Evolutionary conservation across 148 eudicot genomes (phyloP).

Genomic region (Arbutus unedo): DNA sequence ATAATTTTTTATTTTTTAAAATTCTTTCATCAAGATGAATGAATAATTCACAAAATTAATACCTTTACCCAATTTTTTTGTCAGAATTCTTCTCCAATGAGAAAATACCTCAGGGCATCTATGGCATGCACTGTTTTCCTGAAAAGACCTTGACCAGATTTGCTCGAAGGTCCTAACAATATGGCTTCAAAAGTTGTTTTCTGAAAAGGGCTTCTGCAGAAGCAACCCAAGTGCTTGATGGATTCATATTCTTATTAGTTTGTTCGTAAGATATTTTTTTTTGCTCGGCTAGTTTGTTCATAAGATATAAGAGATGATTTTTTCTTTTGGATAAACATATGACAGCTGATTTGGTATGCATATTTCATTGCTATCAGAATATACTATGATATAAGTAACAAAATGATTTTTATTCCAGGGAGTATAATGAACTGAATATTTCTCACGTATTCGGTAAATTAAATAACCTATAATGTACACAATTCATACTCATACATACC

Average conservation of each 20-base stretch:
- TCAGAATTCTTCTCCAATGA: no score
- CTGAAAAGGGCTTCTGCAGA: not conserved
- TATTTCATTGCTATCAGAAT: not conserved
- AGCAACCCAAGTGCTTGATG: not conserved
- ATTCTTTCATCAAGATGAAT: no score
- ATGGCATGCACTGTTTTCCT: no score
- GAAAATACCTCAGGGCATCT: no score
- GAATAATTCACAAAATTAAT: no score
- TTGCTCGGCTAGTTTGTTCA: not conserved
- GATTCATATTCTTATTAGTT: not conserved
- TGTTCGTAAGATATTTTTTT: not conserved
- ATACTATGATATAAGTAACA: not conserved
- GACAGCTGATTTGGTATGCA: not conserved
- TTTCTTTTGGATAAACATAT: no score
- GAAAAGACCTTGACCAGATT: no score
- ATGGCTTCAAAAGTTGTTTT: not conserved
- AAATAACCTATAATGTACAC: not conserved
- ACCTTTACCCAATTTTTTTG: no score
- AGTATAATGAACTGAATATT: not conserved
- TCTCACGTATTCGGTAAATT: not conserved
- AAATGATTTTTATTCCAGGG: not conserved
- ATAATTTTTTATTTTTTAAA: no score
- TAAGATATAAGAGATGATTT: not conserved
- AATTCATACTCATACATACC: not conserved
- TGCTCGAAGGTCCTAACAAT: not conserved